Conservation (phyloP, 768 basidiomycete genomes). For the Tylopilus rubrobrunneus region DNA sequence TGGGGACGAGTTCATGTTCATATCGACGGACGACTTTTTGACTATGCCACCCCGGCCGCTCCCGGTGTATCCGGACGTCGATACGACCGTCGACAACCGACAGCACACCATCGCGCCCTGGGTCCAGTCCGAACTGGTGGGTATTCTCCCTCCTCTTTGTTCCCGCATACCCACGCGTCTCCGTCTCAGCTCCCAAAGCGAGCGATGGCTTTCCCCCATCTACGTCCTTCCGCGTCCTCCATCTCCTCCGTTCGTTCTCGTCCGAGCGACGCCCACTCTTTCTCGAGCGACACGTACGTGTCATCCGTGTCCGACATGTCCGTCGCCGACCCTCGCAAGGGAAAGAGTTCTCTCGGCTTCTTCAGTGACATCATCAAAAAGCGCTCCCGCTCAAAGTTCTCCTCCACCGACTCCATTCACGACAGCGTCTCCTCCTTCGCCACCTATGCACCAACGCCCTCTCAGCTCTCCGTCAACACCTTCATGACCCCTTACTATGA, state of each 20-base stretch:
- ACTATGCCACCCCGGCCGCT: conserved; percentile 1
- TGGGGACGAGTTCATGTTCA: conserved; percentile 11
- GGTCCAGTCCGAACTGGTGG: conserved; percentile 11
- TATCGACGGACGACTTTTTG: conserved; percentile 4
- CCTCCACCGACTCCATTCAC: conserved; percentile 30
- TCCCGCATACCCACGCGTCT: conserved; percentile 7
- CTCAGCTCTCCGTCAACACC: conserved; percentile 24
- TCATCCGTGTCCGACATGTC: conserved; percentile 34
- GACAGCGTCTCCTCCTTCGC: conserved; percentile 29
- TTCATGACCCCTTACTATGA: conserved; percentile 11
- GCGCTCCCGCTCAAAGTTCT: conserved; percentile 39
- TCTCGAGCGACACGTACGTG: conserved; percentile 24
- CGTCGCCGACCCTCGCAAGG: conserved; percentile 38
- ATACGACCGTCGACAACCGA: not conserved
- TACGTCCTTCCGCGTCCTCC: conserved; percentile 33
- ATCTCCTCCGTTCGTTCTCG: conserved; percentile 25
- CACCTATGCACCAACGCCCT: conserved; percentile 38
- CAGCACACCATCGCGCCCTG: conserved; percentile 21
- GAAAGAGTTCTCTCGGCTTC: conserved; percentile 43
- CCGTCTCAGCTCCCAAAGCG: conserved; percentile 17
- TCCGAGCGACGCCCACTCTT: conserved; percentile 30
- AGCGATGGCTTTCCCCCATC: conserved; percentile 22
- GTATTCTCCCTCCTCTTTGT: not conserved
- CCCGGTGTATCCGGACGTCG: conserved; percentile 12
- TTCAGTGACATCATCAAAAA: conserved; percentile 40